Evolutionary conservation across 2,329 filamentous ascomycete species (phyloP), one percentile per base, ranked within the genome.

Genomic region (Penicillium sp.): DNA sequence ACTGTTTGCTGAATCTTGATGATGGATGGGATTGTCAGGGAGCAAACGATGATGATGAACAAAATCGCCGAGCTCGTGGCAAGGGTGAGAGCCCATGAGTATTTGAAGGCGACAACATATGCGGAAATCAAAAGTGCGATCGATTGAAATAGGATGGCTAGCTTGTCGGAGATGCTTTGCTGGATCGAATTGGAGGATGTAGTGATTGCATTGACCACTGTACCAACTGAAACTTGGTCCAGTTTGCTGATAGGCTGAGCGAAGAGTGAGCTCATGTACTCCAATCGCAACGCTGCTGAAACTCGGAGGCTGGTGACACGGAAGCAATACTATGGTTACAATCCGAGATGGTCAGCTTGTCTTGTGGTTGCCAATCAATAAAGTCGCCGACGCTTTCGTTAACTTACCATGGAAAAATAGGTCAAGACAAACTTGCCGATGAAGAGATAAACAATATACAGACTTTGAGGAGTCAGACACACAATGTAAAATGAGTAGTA

Each of bases 381-480:
- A n/a, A n/a, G n/a, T n/a, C n/a, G n/a, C n/a, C n/a, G n/a, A n/a
- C n/a, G n/a, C n/a, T n/a, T n/a, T n/a, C n/a, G n/a, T n/a, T n/a
- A 10, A 8, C 70, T 59, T 69, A 83, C 81, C 60, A 81, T 80
- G 55, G 82, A 81, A 16, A 83, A 62, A 56, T 85, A 86, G 0
- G 77, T 79, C n/a, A 85, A 67, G 3, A 74, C 60, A 34, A 85
- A 81, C 51, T 82, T 82, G 13, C 70, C 83, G 18, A 83, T 71
- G 56, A 86, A 85, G 1, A 87, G 72, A 62, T 84, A 85, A 13
- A 86, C 71, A 55, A 85, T 83, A 58, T 78, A 82, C n/a, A 83
- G 65, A 6, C 82, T 84, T 23, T 34, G 3, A 3, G 48, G 13
- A 34, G 37, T 52, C 26, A 58, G 48, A 18, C n/a, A 16, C 8